phyloP scores from a whole-genome alignment of 129 eudicot species.

The Sambucus nigra region DNA sequence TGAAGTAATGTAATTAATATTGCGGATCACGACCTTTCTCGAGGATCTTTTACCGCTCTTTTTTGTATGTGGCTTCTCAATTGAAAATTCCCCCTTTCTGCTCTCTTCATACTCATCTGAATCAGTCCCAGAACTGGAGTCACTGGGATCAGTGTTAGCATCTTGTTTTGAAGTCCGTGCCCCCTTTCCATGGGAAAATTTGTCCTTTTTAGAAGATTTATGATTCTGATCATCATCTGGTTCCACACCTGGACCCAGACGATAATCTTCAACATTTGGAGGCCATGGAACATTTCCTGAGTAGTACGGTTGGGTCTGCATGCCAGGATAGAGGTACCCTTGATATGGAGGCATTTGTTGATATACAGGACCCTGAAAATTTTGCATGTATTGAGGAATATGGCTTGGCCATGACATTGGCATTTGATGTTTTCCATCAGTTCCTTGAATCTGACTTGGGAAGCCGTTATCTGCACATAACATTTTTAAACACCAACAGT shows the following conservation, averaged over 20 bases:
- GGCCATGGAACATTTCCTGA: constrained; percentile 53
- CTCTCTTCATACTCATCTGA: constrained; percentile 20
- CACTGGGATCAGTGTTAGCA: constrained; percentile 22
- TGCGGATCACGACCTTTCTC: constrained; percentile 52
- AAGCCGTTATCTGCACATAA: constrained; percentile 15
- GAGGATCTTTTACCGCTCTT: constrained; percentile 32
- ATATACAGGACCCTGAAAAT: constrained; percentile 40
- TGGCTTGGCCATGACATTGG: constrained; percentile 29
- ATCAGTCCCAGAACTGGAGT: constrained; percentile 47
- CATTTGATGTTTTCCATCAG: constrained; percentile 21
- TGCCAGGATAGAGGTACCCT: constrained; percentile 50
- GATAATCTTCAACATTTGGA: constrained; percentile 22
- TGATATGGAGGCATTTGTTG: constrained; percentile 51
- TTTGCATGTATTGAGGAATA: constrained; percentile 39
- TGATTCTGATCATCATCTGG: constrained; percentile 12
- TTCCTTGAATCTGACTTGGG: constrained; percentile 13
- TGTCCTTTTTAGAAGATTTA: constrained; percentile 24
- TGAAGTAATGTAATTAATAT: constrained; percentile 51
- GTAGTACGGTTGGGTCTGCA: constrained; percentile 42
- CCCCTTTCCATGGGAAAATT: constrained; percentile 27
- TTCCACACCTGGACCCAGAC: constrained; percentile 11
- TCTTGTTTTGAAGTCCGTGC: constrained; percentile 19
- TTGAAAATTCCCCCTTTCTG: constrained; percentile 16
- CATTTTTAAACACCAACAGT: constrained; percentile 1
- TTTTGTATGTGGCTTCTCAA: constrained; percentile 7